Conservation (phyloP, 352 stramenopile species). For the Phytophthora fragariae region DNA sequence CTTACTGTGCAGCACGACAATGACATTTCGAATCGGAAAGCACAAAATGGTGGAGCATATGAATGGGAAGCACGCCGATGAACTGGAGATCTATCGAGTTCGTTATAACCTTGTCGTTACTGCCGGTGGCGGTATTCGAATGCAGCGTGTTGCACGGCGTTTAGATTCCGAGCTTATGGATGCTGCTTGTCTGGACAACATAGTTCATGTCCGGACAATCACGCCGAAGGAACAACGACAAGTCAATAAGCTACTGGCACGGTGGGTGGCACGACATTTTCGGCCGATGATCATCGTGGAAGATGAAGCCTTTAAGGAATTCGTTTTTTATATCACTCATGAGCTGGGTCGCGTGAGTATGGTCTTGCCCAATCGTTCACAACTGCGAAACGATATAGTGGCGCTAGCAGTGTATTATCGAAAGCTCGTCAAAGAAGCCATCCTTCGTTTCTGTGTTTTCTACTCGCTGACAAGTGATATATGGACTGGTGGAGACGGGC, state of each 20-base stretch:
- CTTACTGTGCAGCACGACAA: constrained; percentile 1
- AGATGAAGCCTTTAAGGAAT: constrained; percentile 20
- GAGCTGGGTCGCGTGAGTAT: constrained; percentile 3
- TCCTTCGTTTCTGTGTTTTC: background rate
- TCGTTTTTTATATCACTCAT: constrained; percentile 17
- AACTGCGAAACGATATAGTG: constrained; percentile 18
- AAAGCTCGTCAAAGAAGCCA: constrained; percentile 4
- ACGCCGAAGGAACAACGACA: constrained; percentile 1
- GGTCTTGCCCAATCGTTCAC: constrained; percentile 1
- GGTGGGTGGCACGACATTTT: constrained; percentile 21
- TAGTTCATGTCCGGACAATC: background rate
- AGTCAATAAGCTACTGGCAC: constrained; percentile 1
- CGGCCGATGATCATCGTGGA: constrained; percentile 17
- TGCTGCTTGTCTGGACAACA: background rate
- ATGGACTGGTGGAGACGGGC: constrained; percentile 11
- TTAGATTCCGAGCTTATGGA: background rate
- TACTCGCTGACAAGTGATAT: constrained; percentile 24
- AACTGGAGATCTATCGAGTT: background rate
- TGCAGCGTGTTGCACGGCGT: background rate
- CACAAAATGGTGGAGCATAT: constrained; percentile 16
- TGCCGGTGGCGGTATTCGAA: background rate
- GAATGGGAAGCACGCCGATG: background rate
- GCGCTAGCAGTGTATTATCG: constrained; percentile 2
- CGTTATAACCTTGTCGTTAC: background rate
- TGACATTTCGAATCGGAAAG: constrained; percentile 12